phyloP scores from a whole-genome alignment of 495 filamentous ascomycete genomes.

The Neurospora pannonica region DNA sequence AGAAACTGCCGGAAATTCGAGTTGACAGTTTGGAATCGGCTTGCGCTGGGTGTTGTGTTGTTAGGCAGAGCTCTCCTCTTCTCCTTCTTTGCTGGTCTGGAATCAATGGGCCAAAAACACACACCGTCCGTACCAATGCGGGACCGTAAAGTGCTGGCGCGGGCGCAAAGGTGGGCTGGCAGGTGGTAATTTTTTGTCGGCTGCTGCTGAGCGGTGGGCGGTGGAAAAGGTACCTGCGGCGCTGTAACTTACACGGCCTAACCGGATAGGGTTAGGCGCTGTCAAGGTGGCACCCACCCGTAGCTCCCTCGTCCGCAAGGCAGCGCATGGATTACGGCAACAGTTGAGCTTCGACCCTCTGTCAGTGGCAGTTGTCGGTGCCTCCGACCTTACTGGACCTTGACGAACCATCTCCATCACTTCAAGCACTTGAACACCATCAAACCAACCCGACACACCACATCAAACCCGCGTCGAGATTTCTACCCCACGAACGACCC shows the following conservation, averaged over 20 bases:
- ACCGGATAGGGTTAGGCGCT: neutral
- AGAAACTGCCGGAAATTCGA: conserved; percentile 2
- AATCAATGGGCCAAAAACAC: conserved; percentile 1
- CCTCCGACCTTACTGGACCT: conserved; percentile 3
- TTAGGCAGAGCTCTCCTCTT: conserved; percentile 17
- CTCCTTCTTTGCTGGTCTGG: conserved; percentile 3
- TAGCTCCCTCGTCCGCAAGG: conserved; percentile 13
- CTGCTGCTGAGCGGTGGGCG: conserved; percentile 5
- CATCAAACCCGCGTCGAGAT: neutral
- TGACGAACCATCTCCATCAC: conserved; percentile 16
- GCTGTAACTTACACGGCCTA: neutral
- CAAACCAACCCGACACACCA: conserved; percentile 6
- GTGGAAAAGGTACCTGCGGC: neutral
- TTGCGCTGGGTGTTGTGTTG: conserved; percentile 1
- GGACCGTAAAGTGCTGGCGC: neutral
- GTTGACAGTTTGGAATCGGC: conserved; percentile 3
- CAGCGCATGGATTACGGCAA: conserved; percentile 31
- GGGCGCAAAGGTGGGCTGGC: conserved; percentile 16
- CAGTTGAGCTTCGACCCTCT: conserved; percentile 14
- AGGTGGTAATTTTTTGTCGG: conserved; percentile 22
- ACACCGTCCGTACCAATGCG: neutral
- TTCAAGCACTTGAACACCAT: neutral
- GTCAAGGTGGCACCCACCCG: neutral
- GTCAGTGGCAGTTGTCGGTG: neutral
- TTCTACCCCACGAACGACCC: conserved; percentile 3